A percentile compares a stretch with the other conserved stretches of the same genome.
phyloP scores from a whole-genome alignment of 108 stramenopile species.

The Seminavis robusta region DNA sequence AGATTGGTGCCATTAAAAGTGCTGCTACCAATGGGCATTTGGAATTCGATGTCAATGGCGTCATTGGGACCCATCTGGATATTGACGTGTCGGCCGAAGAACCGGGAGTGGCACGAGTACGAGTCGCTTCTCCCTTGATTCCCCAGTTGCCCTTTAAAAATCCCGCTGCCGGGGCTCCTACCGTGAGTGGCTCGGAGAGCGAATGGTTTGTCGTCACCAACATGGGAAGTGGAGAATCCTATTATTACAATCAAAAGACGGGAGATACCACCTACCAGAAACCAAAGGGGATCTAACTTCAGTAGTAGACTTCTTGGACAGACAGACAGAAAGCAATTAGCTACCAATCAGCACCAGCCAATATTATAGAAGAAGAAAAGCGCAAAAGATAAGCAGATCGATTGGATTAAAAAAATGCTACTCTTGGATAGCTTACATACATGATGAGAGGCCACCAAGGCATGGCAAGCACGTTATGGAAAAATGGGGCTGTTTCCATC shows the following conservation, averaged over 20 bases:
- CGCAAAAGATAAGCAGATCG: no score
- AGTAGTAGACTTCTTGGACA: no score
- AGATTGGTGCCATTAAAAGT: slow-evolving; percentile 27
- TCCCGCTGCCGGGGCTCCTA: slow-evolving; percentile 13
- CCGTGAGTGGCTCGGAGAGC: slow-evolving; percentile 7
- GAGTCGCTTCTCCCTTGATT: slow-evolving; percentile 36
- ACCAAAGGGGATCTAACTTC: slow-evolving; percentile 16
- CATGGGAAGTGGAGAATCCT: slow-evolving; percentile 28
- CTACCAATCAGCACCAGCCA: no score
- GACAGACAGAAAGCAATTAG: no score
- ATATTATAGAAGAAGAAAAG: no score
- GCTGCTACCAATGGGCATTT: slow-evolving; percentile 30
- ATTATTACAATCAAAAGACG: slow-evolving; percentile 49
- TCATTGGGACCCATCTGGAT: slow-evolving; percentile 39
- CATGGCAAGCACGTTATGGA: no score
- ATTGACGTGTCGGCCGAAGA: slow-evolving; percentile 38
- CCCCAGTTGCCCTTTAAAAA: slow-evolving; percentile 44
- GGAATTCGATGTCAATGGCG: slow-evolving; percentile 43
- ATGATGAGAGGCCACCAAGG: no score
- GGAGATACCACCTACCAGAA: slow-evolving; percentile 18
- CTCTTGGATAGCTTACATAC: no score
- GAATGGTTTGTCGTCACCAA: slow-evolving; percentile 22
- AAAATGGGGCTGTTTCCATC: no score
- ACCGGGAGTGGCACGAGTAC: slow-evolving; percentile 27
- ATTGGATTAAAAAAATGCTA: no score